phyloP scores from a whole-genome alignment of 2,329 filamentous ascomycete genomes.

The Talaromyces marneffei region DNA sequence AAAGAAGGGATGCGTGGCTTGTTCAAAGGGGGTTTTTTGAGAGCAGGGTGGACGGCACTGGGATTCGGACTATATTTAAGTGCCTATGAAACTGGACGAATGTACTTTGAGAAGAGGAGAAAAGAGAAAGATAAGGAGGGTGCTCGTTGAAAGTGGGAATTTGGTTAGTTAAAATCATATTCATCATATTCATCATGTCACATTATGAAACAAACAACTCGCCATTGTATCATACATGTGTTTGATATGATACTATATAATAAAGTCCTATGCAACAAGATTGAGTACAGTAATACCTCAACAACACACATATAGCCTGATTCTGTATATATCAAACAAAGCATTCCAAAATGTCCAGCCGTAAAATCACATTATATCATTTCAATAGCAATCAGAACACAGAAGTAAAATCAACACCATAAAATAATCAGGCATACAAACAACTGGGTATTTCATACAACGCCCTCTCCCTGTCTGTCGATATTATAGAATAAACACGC shows the following conservation, averaged over 20 bases:
- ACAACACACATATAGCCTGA: not conserved
- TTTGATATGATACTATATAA: not conserved
- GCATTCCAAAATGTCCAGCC: not conserved
- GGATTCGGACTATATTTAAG: constrained; percentile 81
- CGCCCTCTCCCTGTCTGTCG: constrained; percentile 1
- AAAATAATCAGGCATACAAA: not conserved
- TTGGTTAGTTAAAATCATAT: not conserved
- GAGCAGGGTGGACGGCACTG: constrained; percentile 73
- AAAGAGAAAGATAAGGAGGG: constrained; percentile 1
- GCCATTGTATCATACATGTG: not conserved
- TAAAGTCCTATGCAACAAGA: not conserved
- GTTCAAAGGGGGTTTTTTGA: constrained; percentile 65
- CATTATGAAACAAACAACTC: not conserved
- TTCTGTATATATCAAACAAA: not conserved
- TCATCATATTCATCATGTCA: not conserved
- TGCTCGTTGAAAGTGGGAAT: not conserved
- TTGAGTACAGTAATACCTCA: constrained; percentile 4
- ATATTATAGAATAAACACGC: not conserved
- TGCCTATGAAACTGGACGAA: constrained; percentile 74
- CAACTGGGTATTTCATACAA: constrained; percentile 9
- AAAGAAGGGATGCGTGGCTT: constrained; percentile 67
- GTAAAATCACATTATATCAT: not conserved
- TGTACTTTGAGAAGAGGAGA: constrained; percentile 43
- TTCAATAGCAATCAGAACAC: not conserved
- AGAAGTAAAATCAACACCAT: not conserved